Evolutionary conservation across 2,329 filamentous ascomycete species (phyloP).

Genomic region (Ceratocystis destructans): DNA sequence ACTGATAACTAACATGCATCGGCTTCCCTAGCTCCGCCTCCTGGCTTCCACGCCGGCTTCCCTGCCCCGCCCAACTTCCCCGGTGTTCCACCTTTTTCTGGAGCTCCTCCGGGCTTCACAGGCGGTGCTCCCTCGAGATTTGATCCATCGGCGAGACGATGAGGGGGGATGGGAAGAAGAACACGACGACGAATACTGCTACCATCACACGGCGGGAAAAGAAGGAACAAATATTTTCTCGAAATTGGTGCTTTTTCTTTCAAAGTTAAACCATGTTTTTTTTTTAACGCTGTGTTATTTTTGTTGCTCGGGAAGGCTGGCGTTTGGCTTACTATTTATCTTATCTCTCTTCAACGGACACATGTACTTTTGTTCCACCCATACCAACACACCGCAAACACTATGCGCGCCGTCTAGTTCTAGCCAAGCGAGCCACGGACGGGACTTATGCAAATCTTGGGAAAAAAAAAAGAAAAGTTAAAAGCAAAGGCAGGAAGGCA

Average conservation of each 20-base stretch:
- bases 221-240: slow-evolving; percentile 7
- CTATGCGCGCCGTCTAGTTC: slow-evolving; percentile 8
- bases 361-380: slow-evolving; percentile 16
- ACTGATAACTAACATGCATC: no score
- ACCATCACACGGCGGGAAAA: slow-evolving; percentile 3
- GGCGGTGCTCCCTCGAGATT: slow-evolving; percentile 55
- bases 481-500: no score
- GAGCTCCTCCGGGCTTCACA: slow-evolving; percentile 40
- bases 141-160: slow-evolving; percentile 55
- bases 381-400: slow-evolving; percentile 10
- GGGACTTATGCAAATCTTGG: no score
- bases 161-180: slow-evolving; percentile 20
- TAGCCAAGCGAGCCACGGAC: no score
- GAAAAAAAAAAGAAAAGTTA: no score
- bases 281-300: slow-evolving; percentile 19
- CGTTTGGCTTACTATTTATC: slow-evolving; percentile 20
- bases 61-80: slow-evolving; percentile 35
- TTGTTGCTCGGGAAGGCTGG: slow-evolving; percentile 19
- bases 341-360: slow-evolving; percentile 15
- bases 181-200: background rate
- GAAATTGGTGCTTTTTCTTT: slow-evolving; percentile 7
- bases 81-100: slow-evolving; percentile 28
- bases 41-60: slow-evolving; percentile 38
- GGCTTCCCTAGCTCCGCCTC: slow-evolving; percentile 24
- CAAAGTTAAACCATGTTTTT: slow-evolving; percentile 14